Evolutionary conservation across 202 grass and related monocot genomes (phyloP), one percentile per base, ranked within the genome.

Genomic region (Musa balbisiana): DNA sequence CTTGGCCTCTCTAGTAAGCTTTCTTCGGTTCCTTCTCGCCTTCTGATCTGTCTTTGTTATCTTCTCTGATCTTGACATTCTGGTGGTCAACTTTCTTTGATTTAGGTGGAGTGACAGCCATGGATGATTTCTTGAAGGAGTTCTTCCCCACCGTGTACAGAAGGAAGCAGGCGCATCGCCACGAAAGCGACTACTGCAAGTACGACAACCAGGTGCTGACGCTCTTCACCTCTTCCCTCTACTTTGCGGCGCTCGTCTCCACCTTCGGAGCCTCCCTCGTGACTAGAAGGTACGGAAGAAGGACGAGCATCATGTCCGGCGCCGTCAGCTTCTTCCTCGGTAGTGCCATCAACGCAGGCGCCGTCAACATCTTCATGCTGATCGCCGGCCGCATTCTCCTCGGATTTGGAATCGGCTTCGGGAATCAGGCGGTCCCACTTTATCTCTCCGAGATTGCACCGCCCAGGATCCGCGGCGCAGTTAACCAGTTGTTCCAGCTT

Each of bases 401-500:
- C 3, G 95, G 95, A 64, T 21, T 83, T 29, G 95, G 95, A 53
- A 95, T 99, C 49, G 95, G 95, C 0, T 99, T 92, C 63, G 87
- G 95, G n/a, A 99, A 99, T 80, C 95, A 98, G 78, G 95, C 91
- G 2, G 91, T 92, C 2, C 91, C 91, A 13, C 82, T 99, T 2
- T 99, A 95, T 71, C 83, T 99, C 8, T 99, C 91, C 0, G 95
- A 98, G 86, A 98, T 98, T 9, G 88, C 95, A 1, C 95, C 91
- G 0, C 85, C 79, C 63, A 91, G 87, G 84, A 98, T 98, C n/a
- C 81, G 95, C 12, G 95, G 95, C 20, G 91, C 95, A n/a, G 95
- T 98, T 1, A 98, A 98, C 91, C 95, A 94, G 83, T 86, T 94
- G 13, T 98, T 98, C 77, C 95, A 98, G 79, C 88, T 98, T 52